Evolutionary conservation across 1,284 basidiomycete genomes (phyloP).

Genomic region (Gastroboletus turbinatus): DNA sequence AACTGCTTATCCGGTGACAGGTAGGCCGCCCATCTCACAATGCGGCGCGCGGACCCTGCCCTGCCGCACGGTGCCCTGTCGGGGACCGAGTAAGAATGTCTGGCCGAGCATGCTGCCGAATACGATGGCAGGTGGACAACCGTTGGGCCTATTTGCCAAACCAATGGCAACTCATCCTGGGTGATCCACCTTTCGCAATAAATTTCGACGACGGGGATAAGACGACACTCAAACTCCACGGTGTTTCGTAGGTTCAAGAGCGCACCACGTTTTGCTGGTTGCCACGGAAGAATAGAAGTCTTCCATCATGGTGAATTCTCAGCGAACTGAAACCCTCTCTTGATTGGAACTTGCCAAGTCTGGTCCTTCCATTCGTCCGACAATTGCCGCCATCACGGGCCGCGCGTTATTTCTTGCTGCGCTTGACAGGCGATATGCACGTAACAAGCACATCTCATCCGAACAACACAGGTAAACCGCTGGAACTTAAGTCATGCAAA

Average conservation of each 20-base stretch:
- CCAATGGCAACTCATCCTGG: neutral
- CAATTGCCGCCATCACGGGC: conserved; percentile 19
- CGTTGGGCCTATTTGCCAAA: neutral
- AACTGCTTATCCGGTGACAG: conserved; percentile 25
- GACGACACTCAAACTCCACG: conserved; percentile 29
- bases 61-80: conserved; percentile 1
- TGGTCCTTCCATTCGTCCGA: conserved; percentile 14
- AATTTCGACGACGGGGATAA: conserved; percentile 16
- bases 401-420: neutral
- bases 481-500: neutral
- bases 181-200: conserved; percentile 3
- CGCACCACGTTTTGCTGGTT: conserved; percentile 33
- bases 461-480: neutral
- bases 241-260: conserved; percentile 22
- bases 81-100: conserved; percentile 24
- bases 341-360: conserved; percentile 14
- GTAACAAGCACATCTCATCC: conserved; percentile 12
- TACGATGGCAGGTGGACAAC: neutral
- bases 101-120: neutral
- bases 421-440: conserved; percentile 9
- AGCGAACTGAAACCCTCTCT: conserved; percentile 16
- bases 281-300: conserved; percentile 36
- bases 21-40: conserved; percentile 19
- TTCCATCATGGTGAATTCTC: conserved; percentile 32
- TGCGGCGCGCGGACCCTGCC: conserved; percentile 3